Percentiles rank a stretch among this genome's conserved stretches.
Evolutionary conservation across 257 asterid species (phyloP).

Genomic region (Ehretia macrophylla): DNA sequence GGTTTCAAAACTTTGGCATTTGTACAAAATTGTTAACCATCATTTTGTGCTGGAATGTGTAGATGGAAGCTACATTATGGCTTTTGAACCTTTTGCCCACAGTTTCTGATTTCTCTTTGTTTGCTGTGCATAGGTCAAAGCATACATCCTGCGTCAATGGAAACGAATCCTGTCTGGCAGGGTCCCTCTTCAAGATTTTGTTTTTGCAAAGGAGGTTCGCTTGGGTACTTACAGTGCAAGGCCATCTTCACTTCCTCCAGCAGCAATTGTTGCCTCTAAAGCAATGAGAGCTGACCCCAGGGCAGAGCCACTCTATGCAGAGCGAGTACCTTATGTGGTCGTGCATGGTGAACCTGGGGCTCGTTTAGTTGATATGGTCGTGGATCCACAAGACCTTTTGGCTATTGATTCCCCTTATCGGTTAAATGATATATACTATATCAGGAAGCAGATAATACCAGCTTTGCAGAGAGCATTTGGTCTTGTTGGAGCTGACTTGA

Average conservation of each 20-base stretch:
- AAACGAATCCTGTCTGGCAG: slow-evolving; percentile 75
- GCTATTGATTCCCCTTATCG: slow-evolving; percentile 74
- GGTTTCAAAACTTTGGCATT: not conserved
- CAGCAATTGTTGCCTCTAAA: slow-evolving; percentile 92
- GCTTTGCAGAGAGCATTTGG: slow-evolving; percentile 88
- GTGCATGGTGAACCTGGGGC: slow-evolving; percentile 97
- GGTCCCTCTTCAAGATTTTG: slow-evolving; percentile 80
- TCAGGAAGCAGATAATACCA: slow-evolving; percentile 88
- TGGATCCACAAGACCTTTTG: slow-evolving; percentile 75
- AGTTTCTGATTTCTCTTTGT: slow-evolving; percentile 4
- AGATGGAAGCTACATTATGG: not conserved
- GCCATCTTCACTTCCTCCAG: slow-evolving; percentile 76
- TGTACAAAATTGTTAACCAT: slow-evolving; percentile 3
- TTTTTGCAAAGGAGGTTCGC: slow-evolving; percentile 98
- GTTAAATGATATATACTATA: slow-evolving; percentile 76
- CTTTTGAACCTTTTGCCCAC: slow-evolving; percentile 1
- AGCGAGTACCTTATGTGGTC: slow-evolving; percentile 87
- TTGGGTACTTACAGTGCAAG: slow-evolving; percentile 77
- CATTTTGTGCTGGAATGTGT: not conserved
- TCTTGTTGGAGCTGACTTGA: slow-evolving; percentile 82
- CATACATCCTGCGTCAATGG: slow-evolving; percentile 84
- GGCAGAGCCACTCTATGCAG: slow-evolving; percentile 95
- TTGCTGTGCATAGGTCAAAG: slow-evolving; percentile 53
- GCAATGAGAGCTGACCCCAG: slow-evolving; percentile 80
- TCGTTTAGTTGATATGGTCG: slow-evolving; percentile 84